Percentiles rank a stretch among this genome's conserved stretches.
These are phyloP conservation scores for Guadua angustifolia DNA, from an alignment of 176 grass and related monocot genomes.

Conservation along the genomic window DNA sequence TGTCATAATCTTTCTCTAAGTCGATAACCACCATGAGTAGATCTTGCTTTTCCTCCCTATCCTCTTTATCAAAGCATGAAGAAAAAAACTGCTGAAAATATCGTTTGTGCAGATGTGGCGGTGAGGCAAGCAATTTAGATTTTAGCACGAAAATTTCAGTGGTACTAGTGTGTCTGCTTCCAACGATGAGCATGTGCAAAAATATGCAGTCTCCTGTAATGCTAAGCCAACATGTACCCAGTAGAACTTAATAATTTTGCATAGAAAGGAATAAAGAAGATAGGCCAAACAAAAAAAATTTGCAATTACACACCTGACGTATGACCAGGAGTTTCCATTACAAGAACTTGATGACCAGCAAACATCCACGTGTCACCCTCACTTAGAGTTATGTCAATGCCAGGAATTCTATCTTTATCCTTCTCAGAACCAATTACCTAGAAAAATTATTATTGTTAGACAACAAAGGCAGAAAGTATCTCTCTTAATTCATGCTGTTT, in stretches of 20 bases:
- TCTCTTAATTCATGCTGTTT: background rate
- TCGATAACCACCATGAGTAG: no score
- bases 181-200: background rate
- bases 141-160: background rate
- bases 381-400: conserved; percentile 85
- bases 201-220: conserved; percentile 9
- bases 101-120: background rate
- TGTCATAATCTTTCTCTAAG: no score
- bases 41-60: no score
- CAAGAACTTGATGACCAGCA: conserved; percentile 88
- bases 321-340: conserved; percentile 96
- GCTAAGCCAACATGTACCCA: background rate
- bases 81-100: background rate
- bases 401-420: conserved; percentile 96
- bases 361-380: conserved; percentile 99
- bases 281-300: conserved; percentile 1
- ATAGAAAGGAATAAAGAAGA: background rate
- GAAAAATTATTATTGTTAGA: conserved; percentile 34
- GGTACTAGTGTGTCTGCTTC: background rate
- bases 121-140: conserved; percentile 28
- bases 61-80: background rate
- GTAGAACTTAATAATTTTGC: background rate
- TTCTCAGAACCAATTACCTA: conserved; percentile 94
- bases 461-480: conserved; percentile 8
- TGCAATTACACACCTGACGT: conserved; percentile 63